phyloP scores from a whole-genome alignment of 176 grass and related monocot species.

The Phoenix dactylifera region DNA sequence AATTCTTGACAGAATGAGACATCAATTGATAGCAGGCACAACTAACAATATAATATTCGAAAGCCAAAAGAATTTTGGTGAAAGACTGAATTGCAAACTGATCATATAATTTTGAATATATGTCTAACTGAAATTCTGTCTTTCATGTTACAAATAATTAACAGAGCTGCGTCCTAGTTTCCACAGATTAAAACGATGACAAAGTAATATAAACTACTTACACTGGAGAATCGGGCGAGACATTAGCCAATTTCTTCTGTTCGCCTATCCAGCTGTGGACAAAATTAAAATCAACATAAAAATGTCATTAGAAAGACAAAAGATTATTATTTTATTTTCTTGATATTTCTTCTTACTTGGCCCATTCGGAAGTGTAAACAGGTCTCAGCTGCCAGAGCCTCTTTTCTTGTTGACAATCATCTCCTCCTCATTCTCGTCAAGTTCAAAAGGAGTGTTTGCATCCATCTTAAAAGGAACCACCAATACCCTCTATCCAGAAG shows the following conservation, averaged over 20 bases:
- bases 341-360: conserved; percentile 43
- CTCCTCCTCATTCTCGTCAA: conserved; percentile 15
- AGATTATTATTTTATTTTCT: not conserved
- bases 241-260: conserved; percentile 83
- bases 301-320: not conserved
- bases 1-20: too few relatives aligned
- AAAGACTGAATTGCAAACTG: too few relatives aligned
- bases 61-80: too few relatives aligned
- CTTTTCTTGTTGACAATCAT: conserved; percentile 29
- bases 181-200: not conserved
- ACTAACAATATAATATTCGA: too few relatives aligned
- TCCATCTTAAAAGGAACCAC: conserved; percentile 71
- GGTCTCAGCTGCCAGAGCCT: conserved; percentile 80
- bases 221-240: conserved; percentile 70
- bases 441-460: conserved; percentile 36
- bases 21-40: too few relatives aligned
- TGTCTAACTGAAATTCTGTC: too few relatives aligned
- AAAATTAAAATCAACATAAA: not conserved
- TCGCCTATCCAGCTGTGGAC: conserved; percentile 65
- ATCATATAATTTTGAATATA: too few relatives aligned
- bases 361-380: conserved; percentile 49
- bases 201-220: conserved; percentile 28
- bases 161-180: not conserved
- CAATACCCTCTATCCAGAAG: conserved; percentile 71
- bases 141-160: too few relatives aligned